Evolutionary conservation across 2,329 filamentous ascomycete genomes (phyloP).

Genomic region (Dryadomyces quercus-mongolicae): DNA sequence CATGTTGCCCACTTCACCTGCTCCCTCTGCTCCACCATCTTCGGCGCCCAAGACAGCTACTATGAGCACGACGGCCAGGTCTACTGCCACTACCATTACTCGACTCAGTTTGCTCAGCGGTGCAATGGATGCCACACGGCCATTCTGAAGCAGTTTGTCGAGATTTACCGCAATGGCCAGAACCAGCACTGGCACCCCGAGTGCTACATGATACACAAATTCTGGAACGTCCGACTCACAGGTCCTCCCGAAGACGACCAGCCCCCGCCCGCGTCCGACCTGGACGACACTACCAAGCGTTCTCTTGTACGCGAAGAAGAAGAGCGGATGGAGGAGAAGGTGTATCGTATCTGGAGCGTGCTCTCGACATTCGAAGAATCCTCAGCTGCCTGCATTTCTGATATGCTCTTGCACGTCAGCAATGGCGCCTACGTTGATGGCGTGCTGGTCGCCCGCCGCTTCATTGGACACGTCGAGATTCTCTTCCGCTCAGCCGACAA

Average conservation of each 20-base stretch:
- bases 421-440: conserved; percentile 95
- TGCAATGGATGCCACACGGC: conserved; percentile 96
- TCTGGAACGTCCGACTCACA: conserved; percentile 91
- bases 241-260: conserved; percentile 40
- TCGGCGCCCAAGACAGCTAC: conserved; percentile 95
- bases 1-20: conserved; percentile 99
- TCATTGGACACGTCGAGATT: conserved; percentile 92
- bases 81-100: conserved; percentile 98
- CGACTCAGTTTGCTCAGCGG: conserved; percentile 87
- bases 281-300: conserved; percentile 48
- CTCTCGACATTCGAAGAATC: conserved; percentile 95
- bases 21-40: conserved; percentile 93
- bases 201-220: conserved; percentile 99
- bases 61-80: conserved; percentile 96
- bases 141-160: conserved; percentile 97
- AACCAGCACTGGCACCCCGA: conserved; percentile 99
- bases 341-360: conserved; percentile 96
- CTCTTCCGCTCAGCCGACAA: conserved; percentile 81
- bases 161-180: conserved; percentile 94
- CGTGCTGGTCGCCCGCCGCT: conserved; percentile 86
- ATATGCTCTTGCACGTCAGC: conserved; percentile 97
- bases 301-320: conserved; percentile 72
- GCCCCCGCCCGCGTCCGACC: conserved; percentile 15
- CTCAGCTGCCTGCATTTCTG: conserved; percentile 93
- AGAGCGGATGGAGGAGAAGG: conserved; percentile 93